A percentile compares a stretch with the other conserved stretches of the same genome.
Evolutionary conservation across 345 rosid genomes (phyloP).

Genomic region (Cardiospermum halicacabum): DNA sequence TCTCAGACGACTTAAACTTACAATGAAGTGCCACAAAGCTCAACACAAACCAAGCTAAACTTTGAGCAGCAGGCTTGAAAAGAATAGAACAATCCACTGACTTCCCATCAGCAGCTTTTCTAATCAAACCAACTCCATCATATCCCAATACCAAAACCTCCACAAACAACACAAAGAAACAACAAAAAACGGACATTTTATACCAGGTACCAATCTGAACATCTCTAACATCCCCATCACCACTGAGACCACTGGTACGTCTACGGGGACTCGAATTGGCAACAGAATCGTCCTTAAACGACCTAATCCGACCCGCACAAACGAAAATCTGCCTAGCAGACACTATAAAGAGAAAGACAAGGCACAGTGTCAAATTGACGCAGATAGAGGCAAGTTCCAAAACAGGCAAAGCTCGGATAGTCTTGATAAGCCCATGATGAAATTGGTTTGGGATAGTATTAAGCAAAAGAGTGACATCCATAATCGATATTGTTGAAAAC

Average conservation of each 20-base stretch:
- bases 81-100: slow-evolving; percentile 55
- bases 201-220: slow-evolving; percentile 49
- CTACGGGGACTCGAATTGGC: slow-evolving; percentile 39
- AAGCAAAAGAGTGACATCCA: slow-evolving; percentile 33
- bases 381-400: slow-evolving; percentile 72
- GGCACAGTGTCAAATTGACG: slow-evolving; percentile 59
- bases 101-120: slow-evolving; percentile 38
- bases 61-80: slow-evolving; percentile 58
- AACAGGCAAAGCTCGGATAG: slow-evolving; percentile 41
- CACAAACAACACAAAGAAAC: slow-evolving; percentile 66
- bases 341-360: slow-evolving; percentile 57
- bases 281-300: slow-evolving; percentile 62
- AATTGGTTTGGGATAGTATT: slow-evolving; percentile 24
- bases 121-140: slow-evolving; percentile 64
- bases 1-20: slow-evolving; percentile 68
- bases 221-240: slow-evolving; percentile 45
- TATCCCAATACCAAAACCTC: slow-evolving; percentile 67
- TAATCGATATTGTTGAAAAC: slow-evolving; percentile 21
- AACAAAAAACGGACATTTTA: slow-evolving; percentile 59
- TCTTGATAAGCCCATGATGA: slow-evolving; percentile 20
- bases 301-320: slow-evolving; percentile 52
- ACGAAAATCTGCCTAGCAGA: slow-evolving; percentile 61
- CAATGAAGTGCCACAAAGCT: slow-evolving; percentile 74
- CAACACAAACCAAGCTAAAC: slow-evolving; percentile 80
- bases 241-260: slow-evolving; percentile 30